Conservation (phyloP, 257 asterid species). For the Solanum chiquidenum region DNA sequence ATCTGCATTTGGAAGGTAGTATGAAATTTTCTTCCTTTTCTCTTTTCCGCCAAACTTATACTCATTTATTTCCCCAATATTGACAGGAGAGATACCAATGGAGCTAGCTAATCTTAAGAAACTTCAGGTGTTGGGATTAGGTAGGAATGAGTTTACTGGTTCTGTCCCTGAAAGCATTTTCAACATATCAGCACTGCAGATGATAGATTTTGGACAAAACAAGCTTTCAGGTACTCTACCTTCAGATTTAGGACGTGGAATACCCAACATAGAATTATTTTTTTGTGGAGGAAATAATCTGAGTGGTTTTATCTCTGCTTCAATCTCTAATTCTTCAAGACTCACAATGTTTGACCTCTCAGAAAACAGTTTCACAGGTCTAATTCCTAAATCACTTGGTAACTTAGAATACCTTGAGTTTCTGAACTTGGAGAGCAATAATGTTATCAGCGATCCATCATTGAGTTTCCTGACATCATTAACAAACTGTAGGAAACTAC, state of each 20-base stretch:
- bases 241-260: neutral
- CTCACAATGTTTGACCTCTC: neutral
- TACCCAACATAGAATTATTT: neutral
- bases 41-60: neutral
- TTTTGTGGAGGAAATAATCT: neutral
- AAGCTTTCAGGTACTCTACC: neutral
- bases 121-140: neutral
- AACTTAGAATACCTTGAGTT: neutral
- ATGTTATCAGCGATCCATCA: neutral
- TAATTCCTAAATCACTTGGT: neutral
- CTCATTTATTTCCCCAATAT: neutral
- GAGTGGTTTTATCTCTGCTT: neutral
- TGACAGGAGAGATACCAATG: neutral
- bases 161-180: neutral
- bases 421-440: neutral
- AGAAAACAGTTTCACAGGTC: neutral
- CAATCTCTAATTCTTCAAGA: neutral
- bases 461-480: neutral
- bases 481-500: neutral
- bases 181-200: neutral
- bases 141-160: neutral
- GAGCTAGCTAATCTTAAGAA: neutral
- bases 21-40: neutral
- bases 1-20: neutral
- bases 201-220: neutral